Evolutionary conservation across 108 stramenopile genomes (phyloP), one percentile per base, ranked within the genome.

Genomic region (Parietichytrium sp.): DNA sequence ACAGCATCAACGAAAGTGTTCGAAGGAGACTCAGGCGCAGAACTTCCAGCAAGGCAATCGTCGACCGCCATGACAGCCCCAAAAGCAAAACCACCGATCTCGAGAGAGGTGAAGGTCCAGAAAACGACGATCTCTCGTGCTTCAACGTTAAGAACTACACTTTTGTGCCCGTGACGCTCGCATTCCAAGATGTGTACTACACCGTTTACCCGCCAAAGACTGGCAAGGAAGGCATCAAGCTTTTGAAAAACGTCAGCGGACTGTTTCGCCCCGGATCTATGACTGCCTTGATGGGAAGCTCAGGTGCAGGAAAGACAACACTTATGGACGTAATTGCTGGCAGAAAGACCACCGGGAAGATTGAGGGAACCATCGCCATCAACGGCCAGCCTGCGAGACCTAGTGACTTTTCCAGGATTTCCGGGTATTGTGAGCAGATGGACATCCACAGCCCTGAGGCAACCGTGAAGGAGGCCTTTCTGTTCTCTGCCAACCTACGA

Each of bases 371-470:
- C 12, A 81, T 92, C 2, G 47, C 51, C 29, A 51, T 93, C 18
- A 93, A 94, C 83, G 93, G 93, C 12, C 53, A 82, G 15, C 52
- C 85, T 4, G 81, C 81, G n/a, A 78, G 47, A 12, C 85, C 86
- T 26, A 82, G 85, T 27, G 50, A 29, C 27, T 72, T 79, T 48
- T 29, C 49, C 25, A 42, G 79, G 61, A 38, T 50, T 49, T 90
- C 91, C 12, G 96, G 94, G 13, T 97, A 95, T 79, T 93, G 94
- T 13, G 94, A 95, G 82, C 96, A 97, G 82, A 91, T 93, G 55
- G 95, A 96, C 84, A 86, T 93, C 7, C 94, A 95, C 83, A 80
- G 89, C 51, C 91, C 94, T 18, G 86, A 90, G 23, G 81, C 92
- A 53, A 97, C 95, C 20, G 94, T 95, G 33, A 50, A 82, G 29